Evolutionary conservation across 2,329 filamentous ascomycete genomes (phyloP).

Genomic region (Talaromyces sp.): DNA sequence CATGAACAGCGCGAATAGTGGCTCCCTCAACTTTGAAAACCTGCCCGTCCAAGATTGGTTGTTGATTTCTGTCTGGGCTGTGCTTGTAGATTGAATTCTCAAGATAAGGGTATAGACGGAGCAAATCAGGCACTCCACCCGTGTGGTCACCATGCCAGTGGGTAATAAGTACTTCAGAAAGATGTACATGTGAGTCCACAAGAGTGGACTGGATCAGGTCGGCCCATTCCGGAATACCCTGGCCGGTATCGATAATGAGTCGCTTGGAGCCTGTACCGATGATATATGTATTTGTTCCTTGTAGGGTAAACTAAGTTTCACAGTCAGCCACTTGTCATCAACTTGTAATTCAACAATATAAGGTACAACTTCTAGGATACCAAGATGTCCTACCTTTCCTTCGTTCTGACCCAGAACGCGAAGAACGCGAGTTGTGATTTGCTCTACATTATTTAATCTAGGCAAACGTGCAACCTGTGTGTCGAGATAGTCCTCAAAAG

Average conservation of each 20-base stretch:
- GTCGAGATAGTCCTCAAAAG: conserved; percentile 49
- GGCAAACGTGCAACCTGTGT: conserved; percentile 39
- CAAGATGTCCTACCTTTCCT: conserved; percentile 35
- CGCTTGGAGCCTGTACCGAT: conserved; percentile 36
- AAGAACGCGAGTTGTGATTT: conserved; percentile 42
- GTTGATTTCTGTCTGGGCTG: conserved; percentile 28
- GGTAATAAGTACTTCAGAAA: conserved; percentile 35
- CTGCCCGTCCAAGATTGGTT: conserved; percentile 37
- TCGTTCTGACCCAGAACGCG: conserved; percentile 46
- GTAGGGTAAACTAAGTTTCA: conserved; percentile 31
- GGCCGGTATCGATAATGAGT: conserved; percentile 38
- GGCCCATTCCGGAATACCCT: conserved; percentile 2
- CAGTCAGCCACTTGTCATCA: neutral
- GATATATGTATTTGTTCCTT: conserved; percentile 43
- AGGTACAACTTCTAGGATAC: neutral
- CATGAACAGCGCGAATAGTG: conserved; percentile 43
- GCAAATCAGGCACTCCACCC: conserved; percentile 41
- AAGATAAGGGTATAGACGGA: conserved; percentile 31
- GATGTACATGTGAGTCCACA: neutral
- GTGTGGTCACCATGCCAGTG: conserved; percentile 49
- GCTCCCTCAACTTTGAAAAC: conserved; percentile 40
- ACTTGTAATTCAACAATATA: too few species aligned
- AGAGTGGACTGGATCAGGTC: neutral
- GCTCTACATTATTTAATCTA: conserved; percentile 38
- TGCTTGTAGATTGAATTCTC: conserved; percentile 38